Conservation (phyloP, 2,329 filamentous ascomycete genomes). For the Penicillium griseofulvum region DNA sequence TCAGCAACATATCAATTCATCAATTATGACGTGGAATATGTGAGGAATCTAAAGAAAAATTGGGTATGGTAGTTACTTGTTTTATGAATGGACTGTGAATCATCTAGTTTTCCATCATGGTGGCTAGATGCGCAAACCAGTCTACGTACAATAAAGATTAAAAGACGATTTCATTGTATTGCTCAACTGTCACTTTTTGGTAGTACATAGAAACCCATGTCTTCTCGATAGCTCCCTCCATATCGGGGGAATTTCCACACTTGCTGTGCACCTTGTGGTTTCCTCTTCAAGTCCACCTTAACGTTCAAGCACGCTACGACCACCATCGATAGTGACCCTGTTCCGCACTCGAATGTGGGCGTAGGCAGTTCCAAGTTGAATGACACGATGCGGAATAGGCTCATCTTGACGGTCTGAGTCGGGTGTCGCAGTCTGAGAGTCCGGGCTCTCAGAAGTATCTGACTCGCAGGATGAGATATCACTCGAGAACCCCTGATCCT, state of each 20-base stretch:
- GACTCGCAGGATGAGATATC: background rate
- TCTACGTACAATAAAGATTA: background rate
- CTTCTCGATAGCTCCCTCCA: background rate
- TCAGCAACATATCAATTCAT: background rate
- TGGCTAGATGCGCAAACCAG: background rate
- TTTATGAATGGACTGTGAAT: background rate
- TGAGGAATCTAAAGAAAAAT: background rate
- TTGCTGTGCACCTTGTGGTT: background rate
- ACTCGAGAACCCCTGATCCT: background rate
- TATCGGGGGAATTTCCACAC: background rate
- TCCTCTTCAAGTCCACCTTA: background rate
- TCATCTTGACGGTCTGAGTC: background rate
- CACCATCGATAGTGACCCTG: slow-evolving; percentile 3
- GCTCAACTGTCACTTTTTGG: background rate
- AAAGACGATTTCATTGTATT: background rate
- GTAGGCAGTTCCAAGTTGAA: background rate
- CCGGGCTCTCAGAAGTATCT: background rate
- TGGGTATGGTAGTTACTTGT: no score
- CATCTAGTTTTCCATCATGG: background rate
- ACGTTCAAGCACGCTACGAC: slow-evolving; percentile 1
- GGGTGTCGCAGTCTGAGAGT: background rate
- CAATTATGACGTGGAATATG: background rate
- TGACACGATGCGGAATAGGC: background rate
- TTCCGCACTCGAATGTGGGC: slow-evolving; percentile 3
- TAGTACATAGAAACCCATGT: background rate